These are phyloP conservation scores for Fusarium burgessii DNA, from an alignment of 2,329 filamentous ascomycete genomes.

Conservation along the genomic window DNA sequence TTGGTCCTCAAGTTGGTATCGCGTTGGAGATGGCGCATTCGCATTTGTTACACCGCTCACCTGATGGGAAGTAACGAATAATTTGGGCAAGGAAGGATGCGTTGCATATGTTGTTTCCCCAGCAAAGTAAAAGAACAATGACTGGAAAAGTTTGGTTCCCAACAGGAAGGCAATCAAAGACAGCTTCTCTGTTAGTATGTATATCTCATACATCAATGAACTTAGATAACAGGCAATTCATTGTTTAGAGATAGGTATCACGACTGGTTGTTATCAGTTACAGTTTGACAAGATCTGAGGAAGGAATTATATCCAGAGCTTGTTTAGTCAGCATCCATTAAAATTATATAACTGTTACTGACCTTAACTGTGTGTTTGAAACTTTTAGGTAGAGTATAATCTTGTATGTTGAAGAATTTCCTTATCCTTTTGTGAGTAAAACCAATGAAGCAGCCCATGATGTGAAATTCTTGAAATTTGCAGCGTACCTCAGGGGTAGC, in stretches of 20 bases:
- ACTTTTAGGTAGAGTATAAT: too few species aligned
- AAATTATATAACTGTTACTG: not conserved
- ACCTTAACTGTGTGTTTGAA: not conserved
- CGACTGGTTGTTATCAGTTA: too few species aligned
- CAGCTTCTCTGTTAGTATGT: too few species aligned
- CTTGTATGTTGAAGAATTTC: too few species aligned
- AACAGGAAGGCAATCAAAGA: too few species aligned
- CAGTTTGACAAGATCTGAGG: too few species aligned
- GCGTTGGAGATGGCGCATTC: not conserved
- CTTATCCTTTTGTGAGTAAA: too few species aligned
- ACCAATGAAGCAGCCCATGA: not conserved
- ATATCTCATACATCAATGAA: too few species aligned
- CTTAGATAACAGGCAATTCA: too few species aligned
- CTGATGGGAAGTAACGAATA: not conserved
- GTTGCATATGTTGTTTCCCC: not conserved
- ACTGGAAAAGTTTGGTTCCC: too few species aligned
- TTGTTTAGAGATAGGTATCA: too few species aligned
- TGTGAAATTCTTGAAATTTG: not conserved
- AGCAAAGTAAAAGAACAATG: too few species aligned
- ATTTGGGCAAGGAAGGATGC: not conserved
- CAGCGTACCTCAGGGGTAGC: not conserved
- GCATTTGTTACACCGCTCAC: not conserved
- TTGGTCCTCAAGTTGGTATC: not conserved
- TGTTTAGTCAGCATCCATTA: not conserved
- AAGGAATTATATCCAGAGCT: not conserved